Conservation (phyloP, 768 basidiomycete species). For the Psilocybe azurescens region DNA sequence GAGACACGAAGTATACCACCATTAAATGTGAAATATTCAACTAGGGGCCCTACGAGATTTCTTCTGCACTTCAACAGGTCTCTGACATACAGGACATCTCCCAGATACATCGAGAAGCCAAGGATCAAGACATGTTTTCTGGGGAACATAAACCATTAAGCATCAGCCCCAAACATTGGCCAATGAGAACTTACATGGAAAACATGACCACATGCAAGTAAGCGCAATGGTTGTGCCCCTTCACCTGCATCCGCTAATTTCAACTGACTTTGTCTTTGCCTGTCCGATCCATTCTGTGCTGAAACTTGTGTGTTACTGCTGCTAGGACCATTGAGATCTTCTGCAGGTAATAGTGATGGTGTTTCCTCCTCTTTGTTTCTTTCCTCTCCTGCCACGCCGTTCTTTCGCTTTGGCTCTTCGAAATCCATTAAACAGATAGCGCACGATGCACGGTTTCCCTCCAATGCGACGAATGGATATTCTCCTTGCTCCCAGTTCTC, state of each 20-base stretch:
- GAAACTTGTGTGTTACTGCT: background rate
- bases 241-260: slow-evolving; percentile 75
- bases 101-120: slow-evolving; percentile 89
- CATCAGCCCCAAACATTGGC: background rate
- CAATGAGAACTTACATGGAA: slow-evolving; percentile 73
- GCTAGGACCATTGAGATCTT: background rate
- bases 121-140: slow-evolving; percentile 91
- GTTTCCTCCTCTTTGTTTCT: background rate
- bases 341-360: background rate
- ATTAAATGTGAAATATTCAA: background rate
- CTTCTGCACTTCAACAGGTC: slow-evolving; percentile 62
- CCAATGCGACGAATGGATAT: slow-evolving; percentile 82
- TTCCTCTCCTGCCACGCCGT: background rate
- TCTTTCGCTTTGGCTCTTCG: slow-evolving; percentile 63
- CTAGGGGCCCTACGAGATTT: slow-evolving; percentile 9
- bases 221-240: slow-evolving; percentile 76
- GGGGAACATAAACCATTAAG: background rate
- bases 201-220: slow-evolving; percentile 83
- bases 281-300: slow-evolving; percentile 32
- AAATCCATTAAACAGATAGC: slow-evolving; percentile 88
- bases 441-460: slow-evolving; percentile 83
- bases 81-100: slow-evolving; percentile 87
- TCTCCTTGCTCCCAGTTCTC: slow-evolving; percentile 78
- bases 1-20: background rate
- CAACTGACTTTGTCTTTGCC: slow-evolving; percentile 45